These are phyloP conservation scores for Pythium monospermum DNA, from an alignment of 352 stramenopile genomes.

Conservation along the genomic window DNA sequence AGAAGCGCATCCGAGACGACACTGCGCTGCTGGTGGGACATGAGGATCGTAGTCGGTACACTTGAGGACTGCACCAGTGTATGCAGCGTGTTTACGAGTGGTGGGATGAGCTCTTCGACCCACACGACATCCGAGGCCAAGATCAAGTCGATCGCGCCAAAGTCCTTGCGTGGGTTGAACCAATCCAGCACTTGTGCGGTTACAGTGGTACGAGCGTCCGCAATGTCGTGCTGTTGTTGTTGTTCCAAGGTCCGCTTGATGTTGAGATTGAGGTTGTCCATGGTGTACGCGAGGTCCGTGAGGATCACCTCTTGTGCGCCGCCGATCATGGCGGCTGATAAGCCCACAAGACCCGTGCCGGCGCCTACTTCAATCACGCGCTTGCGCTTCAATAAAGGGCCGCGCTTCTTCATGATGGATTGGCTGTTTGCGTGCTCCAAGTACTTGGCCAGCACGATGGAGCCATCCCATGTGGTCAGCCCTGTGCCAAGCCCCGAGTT, in stretches of 20 bases:
- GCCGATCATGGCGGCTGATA: conserved; percentile 76
- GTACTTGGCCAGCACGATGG: conserved; percentile 89
- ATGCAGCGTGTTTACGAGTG: conserved; percentile 76
- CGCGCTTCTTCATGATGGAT: too few relatives aligned
- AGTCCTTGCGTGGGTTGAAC: conserved; percentile 48
- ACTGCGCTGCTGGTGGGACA: conserved; percentile 73
- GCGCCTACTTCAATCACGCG: conserved; percentile 79
- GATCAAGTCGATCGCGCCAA: conserved; percentile 72
- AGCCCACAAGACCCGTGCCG: conserved; percentile 82
- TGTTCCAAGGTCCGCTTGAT: conserved; percentile 38
- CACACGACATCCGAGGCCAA: conserved; percentile 90
- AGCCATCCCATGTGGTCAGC: conserved; percentile 89
- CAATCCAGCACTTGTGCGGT: conserved; percentile 48
- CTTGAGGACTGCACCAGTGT: conserved; percentile 35
- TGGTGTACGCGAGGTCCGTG: conserved; percentile 85
- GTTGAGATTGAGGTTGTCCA: conserved; percentile 72
- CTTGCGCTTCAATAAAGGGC: too few relatives aligned
- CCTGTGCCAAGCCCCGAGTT: conserved; percentile 86
- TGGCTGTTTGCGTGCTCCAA: too few relatives aligned
- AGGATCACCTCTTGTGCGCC: conserved; percentile 60
- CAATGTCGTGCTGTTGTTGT: conserved; percentile 19
- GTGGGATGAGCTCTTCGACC: conserved; percentile 81
- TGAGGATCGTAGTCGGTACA: conserved; percentile 38
- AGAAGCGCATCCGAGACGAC: conserved; percentile 51
- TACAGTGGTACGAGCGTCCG: neutral